A percentile compares a stretch with the other conserved stretches of the same genome.
These are phyloP conservation scores for Dipodascus albidus DNA, from an alignment of 805 yeast genomes.

Conservation along the genomic window DNA sequence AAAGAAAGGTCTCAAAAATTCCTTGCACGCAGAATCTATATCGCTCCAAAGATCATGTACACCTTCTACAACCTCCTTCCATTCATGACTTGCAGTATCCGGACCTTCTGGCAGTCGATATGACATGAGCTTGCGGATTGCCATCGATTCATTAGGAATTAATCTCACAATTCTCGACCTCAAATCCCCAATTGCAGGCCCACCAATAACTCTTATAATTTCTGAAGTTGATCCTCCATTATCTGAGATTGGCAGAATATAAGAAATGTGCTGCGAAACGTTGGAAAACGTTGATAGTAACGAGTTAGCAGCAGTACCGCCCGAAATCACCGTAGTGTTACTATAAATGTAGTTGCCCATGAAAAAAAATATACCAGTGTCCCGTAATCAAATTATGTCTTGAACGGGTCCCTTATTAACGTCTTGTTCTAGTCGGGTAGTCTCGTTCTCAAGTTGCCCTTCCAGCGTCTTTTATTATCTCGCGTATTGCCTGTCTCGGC, in stretches of 20 bases:
- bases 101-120: constrained; percentile 41
- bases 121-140: constrained; percentile 29
- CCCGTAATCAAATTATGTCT: too few relatives aligned
- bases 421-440: too few relatives aligned
- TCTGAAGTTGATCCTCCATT: constrained; percentile 95
- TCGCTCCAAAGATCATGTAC: constrained; percentile 56
- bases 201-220: constrained; percentile 73
- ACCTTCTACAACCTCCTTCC: constrained; percentile 75
- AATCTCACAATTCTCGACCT: constrained; percentile 70
- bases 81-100: constrained; percentile 48
- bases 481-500: too few relatives aligned
- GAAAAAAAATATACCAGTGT: not conserved
- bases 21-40: constrained; percentile 48
- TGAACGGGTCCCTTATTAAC: too few relatives aligned
- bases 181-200: constrained; percentile 92
- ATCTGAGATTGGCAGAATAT: constrained; percentile 75
- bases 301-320: constrained; percentile 62
- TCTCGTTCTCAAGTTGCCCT: too few relatives aligned
- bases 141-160: constrained; percentile 41
- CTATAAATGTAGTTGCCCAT: not conserved
- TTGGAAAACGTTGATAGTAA: constrained; percentile 46
- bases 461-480: too few relatives aligned
- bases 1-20: constrained; percentile 63
- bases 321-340: constrained; percentile 21
- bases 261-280: constrained; percentile 38